Evolutionary conservation across 83 land plant species (phyloP), one percentile per base, ranked within the genome.

Genomic region (Picea abies): DNA sequence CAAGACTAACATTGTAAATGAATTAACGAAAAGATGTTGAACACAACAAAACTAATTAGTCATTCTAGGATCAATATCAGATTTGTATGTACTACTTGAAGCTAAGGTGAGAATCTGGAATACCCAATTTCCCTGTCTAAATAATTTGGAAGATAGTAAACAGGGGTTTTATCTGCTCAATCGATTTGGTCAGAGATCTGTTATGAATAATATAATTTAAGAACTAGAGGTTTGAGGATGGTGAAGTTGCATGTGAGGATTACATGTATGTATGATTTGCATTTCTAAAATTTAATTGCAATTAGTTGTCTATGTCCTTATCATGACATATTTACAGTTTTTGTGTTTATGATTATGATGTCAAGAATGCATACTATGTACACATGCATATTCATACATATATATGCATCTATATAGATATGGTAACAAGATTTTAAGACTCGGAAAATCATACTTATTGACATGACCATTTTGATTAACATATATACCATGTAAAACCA

Each of bases 171-270:
- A 72, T 72, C 49, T 20, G 23, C 23, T 72, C 10, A 58, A 75
- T 52, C 19, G 56, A n/a, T 49, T 76, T 75, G 10, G 10, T 75
- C 78, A 49, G 35, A 17, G 78, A 41, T 52, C 11, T 49, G 5
- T 22, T 76, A 49, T 76, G 78, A 25, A 76, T 76, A 76, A 76
- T 73, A 2, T 52, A 52, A 76, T 29, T 22, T 76, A 49, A 10
- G 78, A 76, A 72, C 76, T n/a, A 72, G 76, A 72, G 23, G 9
- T 20, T 9, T 0, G 26, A 63, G n/a, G 66, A n/a, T 6, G 23
- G 23, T 63, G 9, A 63, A 20, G 66, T 63, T 63, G 66, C 66
- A n/a, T 63, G 66, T 63, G n/a, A 17, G 66, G 66, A 63, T 63
- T 6, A 20, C 66, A 20, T 5, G 9, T 63, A 26, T 63, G 66